Evolutionary conservation across 2,329 filamentous ascomycete species (phyloP).

Genomic region (Scolecobasidium constrictum): DNA sequence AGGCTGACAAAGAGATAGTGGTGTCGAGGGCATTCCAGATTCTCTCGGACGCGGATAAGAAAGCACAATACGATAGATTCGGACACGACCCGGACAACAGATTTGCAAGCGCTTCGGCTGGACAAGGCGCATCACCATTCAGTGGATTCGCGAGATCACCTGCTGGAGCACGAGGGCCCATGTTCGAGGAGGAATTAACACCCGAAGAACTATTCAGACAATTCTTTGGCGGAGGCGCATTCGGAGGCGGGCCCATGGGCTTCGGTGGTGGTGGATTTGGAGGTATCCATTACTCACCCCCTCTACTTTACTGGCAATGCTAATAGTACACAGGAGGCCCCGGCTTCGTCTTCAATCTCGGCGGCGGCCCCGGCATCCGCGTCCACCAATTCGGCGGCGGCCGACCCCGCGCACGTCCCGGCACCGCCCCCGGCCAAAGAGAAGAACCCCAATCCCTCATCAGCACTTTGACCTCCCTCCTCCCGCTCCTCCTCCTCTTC

Average conservation of each 20-base stretch:
- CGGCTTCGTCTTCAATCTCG: constrained; percentile 91
- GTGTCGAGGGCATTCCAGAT: constrained; percentile 89
- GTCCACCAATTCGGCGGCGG: constrained; percentile 91
- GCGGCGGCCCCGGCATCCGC: constrained; percentile 79
- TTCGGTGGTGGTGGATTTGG: constrained; percentile 34
- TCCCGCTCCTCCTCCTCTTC: constrained; percentile 79
- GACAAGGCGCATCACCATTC: constrained; percentile 53
- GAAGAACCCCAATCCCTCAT: constrained; percentile 30
- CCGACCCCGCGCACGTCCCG: constrained; percentile 62
- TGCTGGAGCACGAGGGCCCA: constrained; percentile 41
- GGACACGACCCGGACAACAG: constrained; percentile 87
- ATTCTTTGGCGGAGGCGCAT: constrained; percentile 74
- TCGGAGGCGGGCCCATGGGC: constrained; percentile 52
- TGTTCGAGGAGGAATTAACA: constrained; percentile 86
- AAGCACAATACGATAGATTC: constrained; percentile 74
- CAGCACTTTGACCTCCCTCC: constrained; percentile 56
- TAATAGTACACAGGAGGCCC: constrained; percentile 44
- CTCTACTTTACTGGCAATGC: not conserved
- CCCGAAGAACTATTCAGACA: constrained; percentile 95
- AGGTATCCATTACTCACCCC: not conserved
- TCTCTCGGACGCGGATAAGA: constrained; percentile 87
- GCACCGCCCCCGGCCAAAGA: constrained; percentile 33
- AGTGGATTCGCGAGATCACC: constrained; percentile 40
- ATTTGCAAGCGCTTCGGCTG: constrained; percentile 55
- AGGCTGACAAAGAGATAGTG: constrained; percentile 39